Percentiles rank a stretch among this genome's conserved stretches.
phyloP scores from a whole-genome alignment of 2,329 filamentous ascomycete species.

The Aspergillus sp. region DNA sequence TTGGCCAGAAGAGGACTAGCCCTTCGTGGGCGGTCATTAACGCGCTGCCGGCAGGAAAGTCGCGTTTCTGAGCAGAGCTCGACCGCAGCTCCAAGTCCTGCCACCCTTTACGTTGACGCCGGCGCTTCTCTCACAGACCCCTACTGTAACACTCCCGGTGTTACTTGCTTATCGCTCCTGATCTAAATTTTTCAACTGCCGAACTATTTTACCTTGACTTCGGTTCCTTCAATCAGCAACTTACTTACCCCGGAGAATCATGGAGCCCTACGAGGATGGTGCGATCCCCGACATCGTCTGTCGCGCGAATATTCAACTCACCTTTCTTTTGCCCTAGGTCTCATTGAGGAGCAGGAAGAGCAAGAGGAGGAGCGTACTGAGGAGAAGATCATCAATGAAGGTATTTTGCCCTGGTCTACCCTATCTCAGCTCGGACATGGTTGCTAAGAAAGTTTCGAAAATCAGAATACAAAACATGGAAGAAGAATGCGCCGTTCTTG shows the following conservation, averaged over 20 bases:
- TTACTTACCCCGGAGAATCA: constrained; percentile 10
- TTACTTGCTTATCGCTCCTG: not conserved
- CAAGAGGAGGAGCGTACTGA: constrained; percentile 73
- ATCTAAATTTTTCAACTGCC: not conserved
- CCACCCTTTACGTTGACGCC: not conserved
- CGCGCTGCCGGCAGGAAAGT: constrained; percentile 28
- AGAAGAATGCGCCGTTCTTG: constrained; percentile 97
- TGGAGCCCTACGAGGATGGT: constrained; percentile 40
- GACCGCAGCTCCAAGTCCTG: constrained; percentile 19
- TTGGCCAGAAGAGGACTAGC: constrained; percentile 24
- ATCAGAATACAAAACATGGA: constrained; percentile 98
- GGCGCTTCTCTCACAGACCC: not conserved
- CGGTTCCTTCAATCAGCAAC: not conserved
- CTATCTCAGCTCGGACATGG: not conserved
- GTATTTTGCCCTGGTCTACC: constrained; percentile 41
- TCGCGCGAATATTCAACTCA: constrained; percentile 21
- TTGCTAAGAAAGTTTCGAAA: not conserved
- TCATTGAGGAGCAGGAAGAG: constrained; percentile 42
- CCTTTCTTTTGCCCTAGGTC: constrained; percentile 20
- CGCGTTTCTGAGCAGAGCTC: constrained; percentile 25
- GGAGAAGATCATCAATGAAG: constrained; percentile 92
- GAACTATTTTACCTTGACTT: not conserved
- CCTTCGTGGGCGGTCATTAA: constrained; percentile 30
- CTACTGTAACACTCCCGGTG: not conserved
- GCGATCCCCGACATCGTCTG: constrained; percentile 13